Evolutionary conservation across 116 monocot species (phyloP).

Genomic region (Zostera marina): DNA sequence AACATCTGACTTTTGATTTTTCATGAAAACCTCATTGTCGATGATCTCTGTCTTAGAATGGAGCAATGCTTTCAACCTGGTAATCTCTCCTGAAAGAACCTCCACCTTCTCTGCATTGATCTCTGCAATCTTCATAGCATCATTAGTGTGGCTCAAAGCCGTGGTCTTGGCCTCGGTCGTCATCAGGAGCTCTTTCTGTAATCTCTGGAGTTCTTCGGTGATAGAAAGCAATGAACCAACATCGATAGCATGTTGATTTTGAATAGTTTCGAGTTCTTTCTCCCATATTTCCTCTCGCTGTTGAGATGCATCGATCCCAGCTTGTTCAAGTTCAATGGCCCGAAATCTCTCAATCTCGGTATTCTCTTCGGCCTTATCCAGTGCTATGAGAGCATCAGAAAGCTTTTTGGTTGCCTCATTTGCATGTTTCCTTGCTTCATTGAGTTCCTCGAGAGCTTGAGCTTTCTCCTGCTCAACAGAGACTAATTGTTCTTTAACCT

Average conservation of each 20-base stretch:
- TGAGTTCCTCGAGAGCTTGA: slow-evolving; percentile 34
- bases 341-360: slow-evolving; percentile 79
- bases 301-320: slow-evolving; percentile 42
- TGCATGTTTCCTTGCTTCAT: slow-evolving; percentile 28
- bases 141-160: slow-evolving; percentile 48
- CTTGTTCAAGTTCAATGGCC: slow-evolving; percentile 64
- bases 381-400: slow-evolving; percentile 37
- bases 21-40: slow-evolving; percentile 21
- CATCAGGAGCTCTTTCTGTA: slow-evolving; percentile 48
- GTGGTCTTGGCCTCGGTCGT: slow-evolving; percentile 42
- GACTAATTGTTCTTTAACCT: slow-evolving; percentile 41
- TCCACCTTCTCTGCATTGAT: slow-evolving; percentile 57
- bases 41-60: slow-evolving; percentile 36
- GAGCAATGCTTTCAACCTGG: slow-evolving; percentile 33
- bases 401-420: slow-evolving; percentile 48
- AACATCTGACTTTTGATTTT: slow-evolving; percentile 28
- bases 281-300: slow-evolving; percentile 52
- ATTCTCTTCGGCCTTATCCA: slow-evolving; percentile 51
- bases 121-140: slow-evolving; percentile 57
- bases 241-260: slow-evolving; percentile 49
- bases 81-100: slow-evolving; percentile 30
- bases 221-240: slow-evolving; percentile 38
- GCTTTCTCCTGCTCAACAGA: slow-evolving; percentile 36
- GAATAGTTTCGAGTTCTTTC: slow-evolving; percentile 32
- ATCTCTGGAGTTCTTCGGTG: slow-evolving; percentile 42